These are phyloP conservation scores for Podospora appendiculata DNA, from an alignment of 495 filamentous ascomycete species.

Conservation along the genomic window DNA sequence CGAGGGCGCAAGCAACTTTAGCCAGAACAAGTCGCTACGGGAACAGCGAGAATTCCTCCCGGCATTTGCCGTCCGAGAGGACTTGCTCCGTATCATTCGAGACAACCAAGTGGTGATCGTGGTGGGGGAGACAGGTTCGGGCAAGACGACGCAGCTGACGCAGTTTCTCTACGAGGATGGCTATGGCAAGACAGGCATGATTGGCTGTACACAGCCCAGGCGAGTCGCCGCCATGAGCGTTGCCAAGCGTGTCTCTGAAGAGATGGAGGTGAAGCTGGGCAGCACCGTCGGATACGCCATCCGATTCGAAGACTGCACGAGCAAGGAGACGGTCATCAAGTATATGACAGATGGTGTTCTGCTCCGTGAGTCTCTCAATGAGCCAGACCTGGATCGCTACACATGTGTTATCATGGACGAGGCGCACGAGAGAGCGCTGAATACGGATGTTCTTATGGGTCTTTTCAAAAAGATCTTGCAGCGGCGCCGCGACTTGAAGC, in stretches of 20 bases:
- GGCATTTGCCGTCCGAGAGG: constrained; percentile 94
- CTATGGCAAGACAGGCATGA: constrained; percentile 78
- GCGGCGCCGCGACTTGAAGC: constrained; percentile 80
- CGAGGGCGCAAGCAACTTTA: constrained; percentile 85
- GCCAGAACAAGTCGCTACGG: constrained; percentile 78
- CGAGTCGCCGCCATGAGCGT: constrained; percentile 98
- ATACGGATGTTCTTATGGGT: constrained; percentile 96
- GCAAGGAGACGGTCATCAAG: constrained; percentile 89
- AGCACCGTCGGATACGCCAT: constrained; percentile 92
- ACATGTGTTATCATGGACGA: constrained; percentile 99
- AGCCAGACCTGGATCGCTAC: constrained; percentile 90
- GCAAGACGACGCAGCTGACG: constrained; percentile 93
- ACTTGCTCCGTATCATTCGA: constrained; percentile 85
- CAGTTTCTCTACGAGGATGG: constrained; percentile 94
- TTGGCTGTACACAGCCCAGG: constrained; percentile 91
- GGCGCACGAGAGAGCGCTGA: constrained; percentile 92
- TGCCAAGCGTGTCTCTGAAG: constrained; percentile 94
- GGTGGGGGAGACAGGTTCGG: constrained; percentile 92
- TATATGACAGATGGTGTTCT: constrained; percentile 99
- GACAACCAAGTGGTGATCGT: constrained; percentile 98
- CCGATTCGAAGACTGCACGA: constrained; percentile 97
- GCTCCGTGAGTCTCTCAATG: constrained; percentile 84
- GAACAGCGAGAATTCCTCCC: constrained; percentile 94
- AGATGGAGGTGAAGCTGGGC: constrained; percentile 96
- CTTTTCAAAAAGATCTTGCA: constrained; percentile 95